phyloP scores from a whole-genome alignment of 768 basidiomycete species.

The Phylloporus rhodoxanthus region DNA sequence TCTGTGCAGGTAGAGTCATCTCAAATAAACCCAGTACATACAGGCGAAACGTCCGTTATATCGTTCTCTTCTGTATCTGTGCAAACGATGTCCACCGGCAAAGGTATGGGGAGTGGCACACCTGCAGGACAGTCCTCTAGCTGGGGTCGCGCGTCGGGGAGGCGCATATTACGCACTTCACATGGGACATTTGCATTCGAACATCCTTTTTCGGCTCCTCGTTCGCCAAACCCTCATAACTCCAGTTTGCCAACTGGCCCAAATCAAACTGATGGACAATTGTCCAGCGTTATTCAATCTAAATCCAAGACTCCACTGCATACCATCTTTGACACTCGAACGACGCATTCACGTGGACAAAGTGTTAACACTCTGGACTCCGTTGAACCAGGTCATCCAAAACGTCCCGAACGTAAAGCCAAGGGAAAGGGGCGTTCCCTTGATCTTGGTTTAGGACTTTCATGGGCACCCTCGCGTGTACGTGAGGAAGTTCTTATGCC shows the following conservation, averaged over 20 bases:
- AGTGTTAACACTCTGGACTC: conserved; percentile 24
- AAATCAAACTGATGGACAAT: conserved; percentile 5
- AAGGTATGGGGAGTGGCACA: conserved; percentile 13
- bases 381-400: conserved; percentile 10
- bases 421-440: conserved; percentile 62
- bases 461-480: conserved; percentile 68
- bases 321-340: conserved; percentile 30
- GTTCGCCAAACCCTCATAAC: conserved; percentile 21
- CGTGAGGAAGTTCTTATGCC: conserved; percentile 63
- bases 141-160: conserved; percentile 50
- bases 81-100: conserved; percentile 37
- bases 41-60: conserved; percentile 30
- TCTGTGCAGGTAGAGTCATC: conserved; percentile 16
- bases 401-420: conserved; percentile 16
- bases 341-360: conserved; percentile 21
- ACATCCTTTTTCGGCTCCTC: conserved; percentile 53
- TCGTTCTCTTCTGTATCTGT: conserved; percentile 32
- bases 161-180: conserved; percentile 34
- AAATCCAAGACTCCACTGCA: conserved; percentile 19
- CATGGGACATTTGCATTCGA: conserved; percentile 68
- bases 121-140: conserved; percentile 46
- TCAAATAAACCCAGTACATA: conserved; percentile 34
- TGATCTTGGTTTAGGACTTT: conserved; percentile 61
- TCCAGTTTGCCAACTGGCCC: conserved; percentile 15
- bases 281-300: conserved; percentile 8